Evolutionary conservation across 495 filamentous ascomycete species (phyloP), one percentile per base, ranked within the genome.

Genomic region (Penicillium steckii): DNA sequence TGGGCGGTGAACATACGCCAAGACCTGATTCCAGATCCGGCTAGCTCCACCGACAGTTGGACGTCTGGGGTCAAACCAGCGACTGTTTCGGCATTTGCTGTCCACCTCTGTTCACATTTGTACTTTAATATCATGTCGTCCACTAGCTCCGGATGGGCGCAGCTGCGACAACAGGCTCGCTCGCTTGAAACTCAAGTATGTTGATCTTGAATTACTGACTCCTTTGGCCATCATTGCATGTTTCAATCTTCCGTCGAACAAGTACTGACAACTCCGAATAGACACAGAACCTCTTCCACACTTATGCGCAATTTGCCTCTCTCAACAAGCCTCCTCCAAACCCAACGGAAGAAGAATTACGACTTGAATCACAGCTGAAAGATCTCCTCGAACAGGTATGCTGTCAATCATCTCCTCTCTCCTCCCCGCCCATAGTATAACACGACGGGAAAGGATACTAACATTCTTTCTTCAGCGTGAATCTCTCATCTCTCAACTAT

Each of bases 251-350:
- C 12, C 23, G 10, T 4, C 38, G 17, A 19, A 24, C 38, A 41
- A 12, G 21, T 42, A 61, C 41, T 41, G 5, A 40, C 52, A 32
- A 8, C 23, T 38, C 10, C 23, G 9, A 9, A 48, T 57, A 98
- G 94, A 97, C 95, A 32, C 91, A 97, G 68, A 83, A 80, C 51
- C 84, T 94, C 45, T 95, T 98, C 68, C 90, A 96, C 68, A 95
- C 86, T 40, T 98, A 96, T 70, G 91, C 95, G 8, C 90, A 97
- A 74, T 96, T 88, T 78, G 87, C 91, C n/a, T 85, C 87, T 0
- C 81, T 86, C 56, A 71, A 88, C 8, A 88, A 87, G 63, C 86
- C 95, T 43, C 87, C 92, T 26, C 73, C 81, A 15, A 90, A 91
- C 62, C 88, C 94, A 6, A 86, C 87, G 53, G 86, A 92, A 56